Evolutionary conservation across 768 basidiomycete genomes (phyloP), one percentile per base, ranked within the genome.

Genomic region (Rhodotorula toruloides): DNA sequence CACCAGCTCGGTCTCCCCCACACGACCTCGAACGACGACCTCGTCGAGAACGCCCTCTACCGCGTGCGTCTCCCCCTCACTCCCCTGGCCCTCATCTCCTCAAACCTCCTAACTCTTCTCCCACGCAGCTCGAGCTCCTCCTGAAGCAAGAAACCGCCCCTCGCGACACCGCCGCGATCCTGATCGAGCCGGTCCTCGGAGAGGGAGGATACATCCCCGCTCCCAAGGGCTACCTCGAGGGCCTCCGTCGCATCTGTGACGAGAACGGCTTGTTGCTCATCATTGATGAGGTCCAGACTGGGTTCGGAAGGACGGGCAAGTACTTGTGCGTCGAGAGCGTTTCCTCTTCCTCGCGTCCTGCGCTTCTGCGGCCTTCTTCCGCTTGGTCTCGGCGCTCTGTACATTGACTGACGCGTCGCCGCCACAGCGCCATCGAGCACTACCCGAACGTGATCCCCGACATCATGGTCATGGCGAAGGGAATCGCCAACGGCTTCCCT

Each of bases 171-270:
- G 91, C 93, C 3, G 92, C 91, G n/a, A 87, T 97, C 74, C 79
- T 98, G 69, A 78, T 98, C 47, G 94, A 98, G 81, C 89, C 94
- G 47, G 87, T 97, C 2, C 81, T 97, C 37, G 93, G 92, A 32
- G 94, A 97, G 78, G 94, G 94, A 42, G 94, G 94, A 2, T 97
- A 98, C 77, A 89, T 96, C 22, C 86, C 90, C 36, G 90, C 91
- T 0, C 90, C 91, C 0, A 75, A 84, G 2, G 83, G 84, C 29
- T 98, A 89, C 80, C 77, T 98, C 65, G 82, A 83, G 52, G 90
- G 90, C 29, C 78, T 98, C 50, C 81, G 92, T 66, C 81, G 81
- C 57, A 81, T 92, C n/a, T 97, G 93, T 77, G 90, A 96, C 76
- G 82, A 87, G 76, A 82, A 98, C 76, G 85, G 82, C 14, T 89